These are phyloP conservation scores for Tuber calosporum DNA, from an alignment of 495 filamentous ascomycete species.

Conservation along the genomic window DNA sequence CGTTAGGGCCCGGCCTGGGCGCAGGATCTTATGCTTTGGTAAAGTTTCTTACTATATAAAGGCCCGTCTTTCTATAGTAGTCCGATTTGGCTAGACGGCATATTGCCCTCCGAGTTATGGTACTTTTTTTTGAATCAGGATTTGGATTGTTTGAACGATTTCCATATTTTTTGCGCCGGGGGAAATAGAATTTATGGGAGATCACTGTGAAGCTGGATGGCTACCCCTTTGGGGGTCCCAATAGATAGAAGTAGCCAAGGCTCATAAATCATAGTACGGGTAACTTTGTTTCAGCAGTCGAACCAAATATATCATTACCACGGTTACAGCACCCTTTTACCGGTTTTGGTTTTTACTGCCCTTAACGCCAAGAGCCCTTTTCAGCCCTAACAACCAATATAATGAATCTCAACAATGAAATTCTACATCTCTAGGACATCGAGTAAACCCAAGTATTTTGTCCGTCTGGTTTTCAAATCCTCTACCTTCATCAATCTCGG, in stretches of 20 bases:
- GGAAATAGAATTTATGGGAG: neutral
- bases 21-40: neutral
- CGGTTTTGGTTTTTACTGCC: neutral
- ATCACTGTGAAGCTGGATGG: neutral
- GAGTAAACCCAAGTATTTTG: neutral
- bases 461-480: neutral
- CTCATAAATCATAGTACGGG: neutral
- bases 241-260: neutral
- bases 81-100: neutral
- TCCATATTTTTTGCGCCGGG: neutral
- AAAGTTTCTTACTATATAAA: neutral
- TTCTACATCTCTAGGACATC: neutral
- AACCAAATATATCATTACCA: neutral
- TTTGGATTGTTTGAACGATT: neutral
- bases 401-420: neutral
- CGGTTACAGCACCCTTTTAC: neutral
- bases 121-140: neutral
- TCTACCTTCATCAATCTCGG: neutral
- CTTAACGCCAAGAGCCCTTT: neutral
- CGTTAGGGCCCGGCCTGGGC: neutral
- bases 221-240: neutral
- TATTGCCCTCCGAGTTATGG: neutral
- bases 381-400: neutral
- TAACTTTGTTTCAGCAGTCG: neutral
- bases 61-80: neutral